Conservation (phyloP, 2,329 filamentous ascomycete species). For the Emergomyces pasteurianus region DNA sequence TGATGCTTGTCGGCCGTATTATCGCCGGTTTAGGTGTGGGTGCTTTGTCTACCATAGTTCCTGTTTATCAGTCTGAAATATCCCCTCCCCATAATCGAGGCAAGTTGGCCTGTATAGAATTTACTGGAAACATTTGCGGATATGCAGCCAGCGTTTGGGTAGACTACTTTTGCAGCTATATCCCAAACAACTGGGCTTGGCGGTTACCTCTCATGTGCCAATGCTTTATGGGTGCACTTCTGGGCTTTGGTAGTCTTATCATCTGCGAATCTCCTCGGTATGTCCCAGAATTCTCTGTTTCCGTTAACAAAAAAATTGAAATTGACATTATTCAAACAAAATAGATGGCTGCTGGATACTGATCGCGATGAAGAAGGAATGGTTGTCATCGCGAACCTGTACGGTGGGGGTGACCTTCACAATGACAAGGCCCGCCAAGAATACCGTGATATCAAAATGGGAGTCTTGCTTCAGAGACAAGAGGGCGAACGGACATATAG, state of each 20-base stretch:
- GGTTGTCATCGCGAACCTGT: conserved; percentile 93
- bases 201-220: conserved; percentile 82
- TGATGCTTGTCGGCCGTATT: conserved; percentile 77
- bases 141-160: conserved; percentile 98
- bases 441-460: conserved; percentile 98
- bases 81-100: conserved; percentile 93
- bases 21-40: conserved; percentile 79
- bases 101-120: conserved; percentile 94
- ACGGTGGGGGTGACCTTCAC: conserved; percentile 91
- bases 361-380: conserved; percentile 98
- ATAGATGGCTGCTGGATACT: conserved; percentile 90
- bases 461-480: conserved; percentile 81
- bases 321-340: conserved; percentile 6
- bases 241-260: conserved; percentile 74
- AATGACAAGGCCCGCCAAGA: conserved; percentile 86
- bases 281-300: conserved; percentile 11
- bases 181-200: conserved; percentile 77
- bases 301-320: conserved; percentile 17
- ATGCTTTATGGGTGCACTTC: conserved; percentile 80
- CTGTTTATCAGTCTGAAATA: conserved; percentile 89
- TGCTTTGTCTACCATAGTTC: conserved; percentile 81
- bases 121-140: conserved; percentile 90
- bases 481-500: conserved; percentile 84
- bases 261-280: conserved; percentile 95
- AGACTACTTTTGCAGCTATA: conserved; percentile 92